Evolutionary conservation across 140 eudicot genomes (phyloP), one percentile per base, ranked within the genome.

Genomic region (Flaveria floridana): DNA sequence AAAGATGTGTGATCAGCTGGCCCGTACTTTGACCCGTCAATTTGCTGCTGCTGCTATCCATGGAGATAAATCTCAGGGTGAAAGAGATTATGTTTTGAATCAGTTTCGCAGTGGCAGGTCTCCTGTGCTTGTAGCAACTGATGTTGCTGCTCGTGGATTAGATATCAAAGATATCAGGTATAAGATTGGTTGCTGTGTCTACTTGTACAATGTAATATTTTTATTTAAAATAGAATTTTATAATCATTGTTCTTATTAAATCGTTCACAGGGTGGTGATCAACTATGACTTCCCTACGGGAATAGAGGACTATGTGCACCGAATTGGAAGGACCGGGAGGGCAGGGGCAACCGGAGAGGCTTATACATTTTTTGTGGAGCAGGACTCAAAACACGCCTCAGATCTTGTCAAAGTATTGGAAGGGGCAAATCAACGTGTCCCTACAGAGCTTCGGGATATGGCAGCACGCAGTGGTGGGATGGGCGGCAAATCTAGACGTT

Each of bases 321-420:
- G 98, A 58, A 93, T 93, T 47, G 98, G 98, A 23, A 82, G 98
- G 85, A 94, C 99, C 0, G 99, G 99, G 1, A 87, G 99, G 78
- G 98, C 99, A 2, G 99, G 99, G 68, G 99, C 99, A 44, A 88
- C 95, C 7, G 99, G 99, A 28, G 84, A 73, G 75, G 97, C 99
- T 9, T 91, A 90, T 65, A 88, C 99, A 0, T 94, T 94, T 71
- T 87, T 91, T 7, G 59, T 81, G 37, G 97, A 91, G n/a, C 91
- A 88, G 72, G 97, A 94, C 79, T 82, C 86, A 2, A 94, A 86
- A 71, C 91, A 94, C 81, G 99, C 95, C 42, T 82, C 87, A 13
- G 99, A 94, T 37, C 95, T 94, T 20, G 78, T 94, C 48, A 94
- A 91, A 67, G 72, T 94, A 21, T 76, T 94, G 73, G 99, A 90